Conservation (phyloP, 768 basidiomycete species). For the Lanmaoa pseudosensibilis region DNA sequence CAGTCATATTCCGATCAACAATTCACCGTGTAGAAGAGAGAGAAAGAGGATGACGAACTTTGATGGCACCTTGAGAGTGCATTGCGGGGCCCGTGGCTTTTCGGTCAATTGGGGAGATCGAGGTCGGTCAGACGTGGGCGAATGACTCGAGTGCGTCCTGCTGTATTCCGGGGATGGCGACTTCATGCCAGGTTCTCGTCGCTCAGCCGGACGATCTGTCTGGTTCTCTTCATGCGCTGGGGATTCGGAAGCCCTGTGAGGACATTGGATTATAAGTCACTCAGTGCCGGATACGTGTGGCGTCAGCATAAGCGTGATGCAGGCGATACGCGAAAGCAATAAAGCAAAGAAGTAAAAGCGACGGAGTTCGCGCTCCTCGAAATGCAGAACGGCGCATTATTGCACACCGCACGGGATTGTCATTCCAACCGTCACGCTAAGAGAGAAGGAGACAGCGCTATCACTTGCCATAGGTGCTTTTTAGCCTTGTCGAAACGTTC, state of each 20-base stretch:
- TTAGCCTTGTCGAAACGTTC: conserved; percentile 38
- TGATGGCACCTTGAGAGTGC: conserved; percentile 22
- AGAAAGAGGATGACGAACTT: conserved; percentile 25
- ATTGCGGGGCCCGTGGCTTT: conserved; percentile 24
- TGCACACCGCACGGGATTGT: conserved; percentile 14
- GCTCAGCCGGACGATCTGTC: conserved; percentile 13
- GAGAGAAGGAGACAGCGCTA: conserved; percentile 6
- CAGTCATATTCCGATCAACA: conserved; percentile 27
- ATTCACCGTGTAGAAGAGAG: conserved; percentile 10
- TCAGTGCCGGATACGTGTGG: conserved; percentile 28
- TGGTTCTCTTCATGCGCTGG: conserved; percentile 23
- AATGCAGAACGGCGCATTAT: conserved; percentile 12
- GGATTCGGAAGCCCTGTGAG: conserved; percentile 33
- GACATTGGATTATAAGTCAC: conserved; percentile 21
- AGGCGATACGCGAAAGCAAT: too few species aligned
- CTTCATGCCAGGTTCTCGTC: conserved; percentile 14
- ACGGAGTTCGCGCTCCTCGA: conserved; percentile 16
- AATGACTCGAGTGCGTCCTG: conserved; percentile 22
- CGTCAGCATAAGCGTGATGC: conserved; percentile 29
- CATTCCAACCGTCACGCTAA: background rate
- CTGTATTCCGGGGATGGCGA: conserved; percentile 24
- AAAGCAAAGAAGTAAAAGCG: conserved; percentile 8
- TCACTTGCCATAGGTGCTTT: conserved; percentile 37
- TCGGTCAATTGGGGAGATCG: conserved; percentile 21
- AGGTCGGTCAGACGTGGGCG: conserved; percentile 14